A percentile compares a stretch with the other conserved stretches of the same genome.
Conservation (phyloP, 306 rosid genomes). For the Sindora glabra region DNA sequence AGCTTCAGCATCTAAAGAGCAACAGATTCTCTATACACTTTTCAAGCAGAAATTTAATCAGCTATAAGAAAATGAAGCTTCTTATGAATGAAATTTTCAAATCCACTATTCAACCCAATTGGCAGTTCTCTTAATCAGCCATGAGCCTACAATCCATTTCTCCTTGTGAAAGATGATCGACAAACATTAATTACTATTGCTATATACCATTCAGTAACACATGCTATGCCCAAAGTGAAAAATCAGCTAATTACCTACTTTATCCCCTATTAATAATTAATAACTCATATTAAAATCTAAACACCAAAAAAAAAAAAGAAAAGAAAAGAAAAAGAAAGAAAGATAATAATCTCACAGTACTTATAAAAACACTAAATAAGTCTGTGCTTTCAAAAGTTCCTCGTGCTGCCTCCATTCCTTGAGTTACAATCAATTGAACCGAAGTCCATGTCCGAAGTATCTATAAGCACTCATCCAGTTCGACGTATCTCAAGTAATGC, state of each 20-base stretch:
- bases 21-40: neutral
- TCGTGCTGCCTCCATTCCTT: too few species aligned
- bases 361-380: neutral
- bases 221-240: neutral
- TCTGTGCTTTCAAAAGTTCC: neutral
- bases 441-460: too few species aligned
- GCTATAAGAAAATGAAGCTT: neutral
- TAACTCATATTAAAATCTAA: neutral
- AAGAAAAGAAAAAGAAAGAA: too few species aligned
- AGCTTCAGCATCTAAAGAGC: neutral
- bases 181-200: neutral
- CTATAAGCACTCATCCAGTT: neutral
- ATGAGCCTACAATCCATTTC: neutral
- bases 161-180: neutral
- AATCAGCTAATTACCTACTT: neutral
- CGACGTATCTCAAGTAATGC: neutral
- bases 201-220: neutral
- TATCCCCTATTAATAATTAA: conserved; percentile 2
- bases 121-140: neutral
- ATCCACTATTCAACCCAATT: neutral
- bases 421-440: too few species aligned
- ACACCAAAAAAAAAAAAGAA: neutral
- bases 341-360: too few species aligned
- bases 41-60: neutral
- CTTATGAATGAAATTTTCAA: neutral